Evolutionary conservation across 495 filamentous ascomycete species (phyloP).

Genomic region (Neurospora sp.): DNA sequence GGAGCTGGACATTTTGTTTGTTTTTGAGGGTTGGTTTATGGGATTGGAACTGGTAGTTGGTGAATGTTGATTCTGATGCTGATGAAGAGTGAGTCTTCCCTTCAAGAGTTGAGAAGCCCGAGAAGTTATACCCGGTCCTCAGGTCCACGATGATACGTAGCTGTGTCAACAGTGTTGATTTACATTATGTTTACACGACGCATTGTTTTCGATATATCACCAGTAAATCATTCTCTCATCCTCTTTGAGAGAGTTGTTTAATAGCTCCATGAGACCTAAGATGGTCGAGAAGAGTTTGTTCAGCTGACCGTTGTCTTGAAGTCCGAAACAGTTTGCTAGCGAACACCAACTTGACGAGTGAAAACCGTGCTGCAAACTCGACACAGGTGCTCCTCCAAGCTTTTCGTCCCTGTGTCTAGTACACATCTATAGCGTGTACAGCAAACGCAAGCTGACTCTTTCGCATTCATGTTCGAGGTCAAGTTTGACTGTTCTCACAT

Average conservation of each 20-base stretch:
- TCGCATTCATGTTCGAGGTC: too few species aligned
- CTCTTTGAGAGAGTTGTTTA: background rate
- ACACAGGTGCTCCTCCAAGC: too few species aligned
- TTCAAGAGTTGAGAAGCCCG: too few species aligned
- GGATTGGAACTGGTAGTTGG: background rate
- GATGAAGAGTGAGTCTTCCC: background rate
- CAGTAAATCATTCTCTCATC: background rate
- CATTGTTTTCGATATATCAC: rapidly evolving
- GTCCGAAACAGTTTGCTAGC: background rate
- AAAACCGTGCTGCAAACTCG: too few species aligned
- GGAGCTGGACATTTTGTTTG: background rate
- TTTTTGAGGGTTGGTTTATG: background rate
- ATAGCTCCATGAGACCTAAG: background rate
- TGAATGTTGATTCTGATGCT: background rate
- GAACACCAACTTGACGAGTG: background rate
- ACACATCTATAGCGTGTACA: too few species aligned
- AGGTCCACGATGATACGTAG: too few species aligned
- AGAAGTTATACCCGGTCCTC: background rate
- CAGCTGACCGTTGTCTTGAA: too few species aligned
- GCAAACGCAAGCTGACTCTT: too few species aligned
- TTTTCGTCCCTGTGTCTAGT: too few species aligned
- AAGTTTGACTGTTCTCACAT: too few species aligned
- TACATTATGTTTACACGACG: background rate
- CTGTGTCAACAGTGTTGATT: background rate
- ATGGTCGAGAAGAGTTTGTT: too few species aligned